Evolutionary conservation across 805 yeast species (phyloP).

Genomic region (Cyberlindnera lachancei): DNA sequence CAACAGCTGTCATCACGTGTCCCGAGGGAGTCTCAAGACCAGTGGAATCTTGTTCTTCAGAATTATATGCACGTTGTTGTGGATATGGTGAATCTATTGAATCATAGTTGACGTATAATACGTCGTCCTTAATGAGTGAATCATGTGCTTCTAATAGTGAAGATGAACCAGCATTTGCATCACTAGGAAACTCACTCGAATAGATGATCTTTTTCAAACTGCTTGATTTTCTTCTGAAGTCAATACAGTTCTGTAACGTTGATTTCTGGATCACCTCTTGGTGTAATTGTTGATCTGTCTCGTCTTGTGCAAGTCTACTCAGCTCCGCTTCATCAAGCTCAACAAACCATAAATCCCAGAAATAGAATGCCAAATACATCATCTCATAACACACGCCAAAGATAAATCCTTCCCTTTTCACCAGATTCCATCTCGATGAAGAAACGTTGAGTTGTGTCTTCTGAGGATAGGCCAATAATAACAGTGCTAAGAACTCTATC

Average conservation of each 20-base stretch:
- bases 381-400: constrained; percentile 24
- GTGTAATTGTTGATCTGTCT: constrained; percentile 8
- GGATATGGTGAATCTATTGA: not conserved
- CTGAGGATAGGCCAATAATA: constrained; percentile 35
- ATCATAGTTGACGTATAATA: not conserved
- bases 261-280: constrained; percentile 23
- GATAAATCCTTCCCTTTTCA: constrained; percentile 31
- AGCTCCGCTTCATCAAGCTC: constrained; percentile 7
- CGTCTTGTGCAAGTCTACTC: constrained; percentile 7
- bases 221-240: constrained; percentile 25
- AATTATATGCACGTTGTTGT: not conserved
- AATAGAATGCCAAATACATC: constrained; percentile 24
- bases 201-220: constrained; percentile 14
- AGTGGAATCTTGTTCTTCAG: not conserved
- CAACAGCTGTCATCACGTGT: constrained; percentile 9
- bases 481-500: constrained; percentile 28
- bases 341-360: constrained; percentile 26
- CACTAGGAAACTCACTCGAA: constrained; percentile 8
- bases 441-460: constrained; percentile 22
- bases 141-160: too few relatives aligned
- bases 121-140: not conserved
- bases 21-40: not conserved
- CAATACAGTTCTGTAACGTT: constrained; percentile 30
- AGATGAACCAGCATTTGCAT: not conserved
- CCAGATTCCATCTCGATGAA: constrained; percentile 29